phyloP scores from a whole-genome alignment of 2,329 filamentous ascomycete species.

The Microdochium nivale region DNA sequence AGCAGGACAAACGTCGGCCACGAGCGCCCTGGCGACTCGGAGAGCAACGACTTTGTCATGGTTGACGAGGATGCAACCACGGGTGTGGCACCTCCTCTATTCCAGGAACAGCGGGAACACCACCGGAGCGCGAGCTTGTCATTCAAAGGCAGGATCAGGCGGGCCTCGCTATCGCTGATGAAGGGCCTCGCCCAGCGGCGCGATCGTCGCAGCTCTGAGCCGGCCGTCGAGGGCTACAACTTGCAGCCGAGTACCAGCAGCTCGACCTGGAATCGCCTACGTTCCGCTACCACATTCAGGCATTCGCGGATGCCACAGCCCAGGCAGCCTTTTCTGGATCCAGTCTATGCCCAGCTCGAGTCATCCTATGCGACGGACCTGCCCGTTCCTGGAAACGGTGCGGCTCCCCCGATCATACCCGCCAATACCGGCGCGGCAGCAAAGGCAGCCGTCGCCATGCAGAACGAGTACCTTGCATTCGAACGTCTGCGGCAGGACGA shows the following conservation, averaged over 20 bases:
- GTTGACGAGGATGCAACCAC: neutral
- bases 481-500: conserved; percentile 31
- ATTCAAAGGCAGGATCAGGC: conserved; percentile 42
- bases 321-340: conserved; percentile 25
- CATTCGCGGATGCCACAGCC: conserved; percentile 34
- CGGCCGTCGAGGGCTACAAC: conserved; percentile 11
- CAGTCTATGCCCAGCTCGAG: conserved; percentile 27
- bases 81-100: neutral
- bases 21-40: neutral
- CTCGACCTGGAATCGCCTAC: conserved; percentile 40
- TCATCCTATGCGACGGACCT: conserved; percentile 15
- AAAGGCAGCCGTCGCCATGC: conserved; percentile 50
- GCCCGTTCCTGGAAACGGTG: conserved; percentile 39
- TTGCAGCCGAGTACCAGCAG: conserved; percentile 36
- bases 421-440: conserved; percentile 51
- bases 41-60: neutral
- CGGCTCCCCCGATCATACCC: conserved; percentile 52
- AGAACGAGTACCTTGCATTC: conserved; percentile 40
- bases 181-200: conserved; percentile 42
- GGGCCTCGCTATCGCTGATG: conserved; percentile 45
- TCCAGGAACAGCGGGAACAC: neutral
- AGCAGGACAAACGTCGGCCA: neutral
- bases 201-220: conserved; percentile 23
- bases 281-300: conserved; percentile 41
- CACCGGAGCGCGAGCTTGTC: conserved; percentile 3